A percentile compares a stretch with the other conserved stretches of the same genome.
Conservation (phyloP, 208 protist species). For the Wallacemonas sp. region DNA sequence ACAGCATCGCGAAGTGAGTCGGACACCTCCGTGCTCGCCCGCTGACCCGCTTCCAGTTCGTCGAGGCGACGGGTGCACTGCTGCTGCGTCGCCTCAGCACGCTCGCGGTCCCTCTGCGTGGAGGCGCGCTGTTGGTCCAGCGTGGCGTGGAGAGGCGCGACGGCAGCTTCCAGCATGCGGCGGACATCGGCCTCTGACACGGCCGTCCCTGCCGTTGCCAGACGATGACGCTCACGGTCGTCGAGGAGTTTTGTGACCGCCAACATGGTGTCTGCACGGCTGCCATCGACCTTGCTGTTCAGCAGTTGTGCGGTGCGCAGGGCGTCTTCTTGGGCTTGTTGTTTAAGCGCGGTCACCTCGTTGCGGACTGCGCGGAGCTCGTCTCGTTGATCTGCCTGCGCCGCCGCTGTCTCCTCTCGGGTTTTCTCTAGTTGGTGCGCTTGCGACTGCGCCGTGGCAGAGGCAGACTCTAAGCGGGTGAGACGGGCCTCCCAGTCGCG, state of each 20-base stretch:
- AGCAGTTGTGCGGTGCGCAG: slow-evolving; percentile 20
- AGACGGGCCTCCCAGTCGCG: slow-evolving; percentile 19
- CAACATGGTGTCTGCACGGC: slow-evolving; percentile 14
- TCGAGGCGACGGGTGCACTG: slow-evolving; percentile 22
- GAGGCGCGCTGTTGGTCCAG: slow-evolving; percentile 17
- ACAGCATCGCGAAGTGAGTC: slow-evolving; percentile 10
- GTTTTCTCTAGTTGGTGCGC: slow-evolving; percentile 12
- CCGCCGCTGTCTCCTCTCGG: background rate
- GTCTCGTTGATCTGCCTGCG: slow-evolving; percentile 1
- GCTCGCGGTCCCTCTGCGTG: slow-evolving; percentile 20
- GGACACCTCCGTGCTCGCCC: slow-evolving; percentile 2
- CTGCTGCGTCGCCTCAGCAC: slow-evolving; percentile 17
- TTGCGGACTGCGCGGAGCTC: slow-evolving; percentile 15
- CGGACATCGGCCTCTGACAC: slow-evolving; percentile 19
- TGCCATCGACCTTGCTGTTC: slow-evolving; percentile 16
- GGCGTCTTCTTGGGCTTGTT: slow-evolving; percentile 25
- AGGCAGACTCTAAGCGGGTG: slow-evolving; percentile 15
- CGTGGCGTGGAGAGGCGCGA: slow-evolving; percentile 11
- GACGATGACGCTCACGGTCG: slow-evolving; percentile 17
- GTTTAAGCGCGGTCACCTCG: slow-evolving; percentile 17
- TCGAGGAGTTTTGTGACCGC: slow-evolving; percentile 19
- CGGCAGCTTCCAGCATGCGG: slow-evolving; percentile 19
- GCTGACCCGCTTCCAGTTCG: slow-evolving; percentile 20
- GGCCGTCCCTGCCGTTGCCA: background rate
- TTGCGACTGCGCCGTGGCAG: slow-evolving; percentile 7